phyloP scores from a whole-genome alignment of 1,284 basidiomycete genomes.

The Heterobasidion irregulare region DNA sequence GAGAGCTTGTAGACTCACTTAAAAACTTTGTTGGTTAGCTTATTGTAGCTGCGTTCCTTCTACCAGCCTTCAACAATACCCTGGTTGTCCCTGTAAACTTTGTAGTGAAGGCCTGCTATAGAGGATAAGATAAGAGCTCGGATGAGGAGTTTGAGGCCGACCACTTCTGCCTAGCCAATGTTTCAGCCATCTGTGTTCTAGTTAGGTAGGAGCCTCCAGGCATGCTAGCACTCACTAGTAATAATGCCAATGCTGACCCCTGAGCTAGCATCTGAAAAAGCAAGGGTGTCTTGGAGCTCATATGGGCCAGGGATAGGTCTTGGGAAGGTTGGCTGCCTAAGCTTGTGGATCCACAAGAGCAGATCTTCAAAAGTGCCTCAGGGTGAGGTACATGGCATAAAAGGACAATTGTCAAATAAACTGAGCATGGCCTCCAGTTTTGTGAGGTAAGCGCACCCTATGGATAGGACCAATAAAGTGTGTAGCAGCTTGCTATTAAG shows the following conservation, averaged over 20 bases:
- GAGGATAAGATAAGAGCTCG: conserved; percentile 8
- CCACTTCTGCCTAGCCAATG: conserved; percentile 19
- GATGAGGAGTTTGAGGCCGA: conserved; percentile 28
- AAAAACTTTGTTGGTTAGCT: conserved; percentile 18
- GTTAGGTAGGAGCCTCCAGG: conserved; percentile 25
- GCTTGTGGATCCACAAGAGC: conserved; percentile 26
- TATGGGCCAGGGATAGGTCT: conserved; percentile 4
- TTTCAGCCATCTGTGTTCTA: conserved; percentile 19
- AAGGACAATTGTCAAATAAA: conserved; percentile 16
- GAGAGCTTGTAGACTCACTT: conserved; percentile 10
- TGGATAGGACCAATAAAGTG: conserved; percentile 16
- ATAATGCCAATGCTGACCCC: conserved; percentile 26
- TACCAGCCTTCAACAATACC: conserved; percentile 20
- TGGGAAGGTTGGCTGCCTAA: conserved; percentile 8
- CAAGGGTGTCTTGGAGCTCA: conserved; percentile 17
- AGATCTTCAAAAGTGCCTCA: conserved; percentile 17
- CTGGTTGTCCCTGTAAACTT: conserved; percentile 19
- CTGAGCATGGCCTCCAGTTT: conserved; percentile 20
- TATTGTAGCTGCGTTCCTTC: conserved; percentile 13
- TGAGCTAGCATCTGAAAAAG: conserved; percentile 37
- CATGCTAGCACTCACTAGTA: conserved; percentile 24
- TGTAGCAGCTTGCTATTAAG: conserved; percentile 28
- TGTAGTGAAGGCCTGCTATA: conserved; percentile 2
- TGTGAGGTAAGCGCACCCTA: conserved; percentile 23
- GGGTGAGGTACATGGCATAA: conserved; percentile 18